A percentile compares a stretch with the other conserved stretches of the same genome.
Conservation (phyloP, 805 yeast species). For the Metschnikowia chrysomelidarum region DNA sequence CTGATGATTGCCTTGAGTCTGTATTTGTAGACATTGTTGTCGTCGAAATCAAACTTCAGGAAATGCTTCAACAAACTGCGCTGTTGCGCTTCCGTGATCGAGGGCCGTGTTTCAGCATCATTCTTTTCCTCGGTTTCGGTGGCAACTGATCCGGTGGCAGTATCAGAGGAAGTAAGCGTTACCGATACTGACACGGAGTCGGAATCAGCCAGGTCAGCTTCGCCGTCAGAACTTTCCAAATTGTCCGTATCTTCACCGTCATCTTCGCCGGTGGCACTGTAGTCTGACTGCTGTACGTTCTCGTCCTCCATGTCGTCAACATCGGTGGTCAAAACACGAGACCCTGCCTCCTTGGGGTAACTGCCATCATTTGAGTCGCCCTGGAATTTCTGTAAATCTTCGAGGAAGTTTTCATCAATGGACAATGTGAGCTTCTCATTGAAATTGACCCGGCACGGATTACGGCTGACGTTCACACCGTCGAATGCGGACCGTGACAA, state of each 20-base stretch:
- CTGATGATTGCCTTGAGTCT: slow-evolving; percentile 69
- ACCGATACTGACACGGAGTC: slow-evolving; percentile 11
- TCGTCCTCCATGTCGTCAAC: slow-evolving; percentile 30
- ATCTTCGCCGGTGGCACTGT: slow-evolving; percentile 33
- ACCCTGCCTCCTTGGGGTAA: slow-evolving; percentile 17
- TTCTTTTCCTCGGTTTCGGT: slow-evolving; percentile 11
- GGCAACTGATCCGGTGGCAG: slow-evolving; percentile 8
- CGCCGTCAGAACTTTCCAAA: slow-evolving; percentile 12
- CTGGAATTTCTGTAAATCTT: slow-evolving; percentile 36
- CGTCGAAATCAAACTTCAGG: slow-evolving; percentile 38
- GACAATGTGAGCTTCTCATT: slow-evolving; percentile 52
- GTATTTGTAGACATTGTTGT: slow-evolving; percentile 47
- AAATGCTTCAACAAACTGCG: slow-evolving; percentile 35
- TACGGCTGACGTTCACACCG: slow-evolving; percentile 66
- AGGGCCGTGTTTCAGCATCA: slow-evolving; percentile 34
- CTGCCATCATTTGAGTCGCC: slow-evolving; percentile 15
- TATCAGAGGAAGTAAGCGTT: slow-evolving; percentile 11
- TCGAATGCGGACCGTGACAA: slow-evolving; percentile 78
- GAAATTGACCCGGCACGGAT: slow-evolving; percentile 68
- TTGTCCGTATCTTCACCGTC: slow-evolving; percentile 27
- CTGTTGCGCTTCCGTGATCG: slow-evolving; percentile 39
- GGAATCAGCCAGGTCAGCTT: slow-evolving; percentile 9
- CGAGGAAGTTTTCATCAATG: slow-evolving; percentile 44
- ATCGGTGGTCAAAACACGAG: slow-evolving; percentile 24
- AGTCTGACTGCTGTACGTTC: slow-evolving; percentile 37